Evolutionary conservation across 164 flowering plant species (phyloP).

Genomic region (Vitis rotundifolia): DNA sequence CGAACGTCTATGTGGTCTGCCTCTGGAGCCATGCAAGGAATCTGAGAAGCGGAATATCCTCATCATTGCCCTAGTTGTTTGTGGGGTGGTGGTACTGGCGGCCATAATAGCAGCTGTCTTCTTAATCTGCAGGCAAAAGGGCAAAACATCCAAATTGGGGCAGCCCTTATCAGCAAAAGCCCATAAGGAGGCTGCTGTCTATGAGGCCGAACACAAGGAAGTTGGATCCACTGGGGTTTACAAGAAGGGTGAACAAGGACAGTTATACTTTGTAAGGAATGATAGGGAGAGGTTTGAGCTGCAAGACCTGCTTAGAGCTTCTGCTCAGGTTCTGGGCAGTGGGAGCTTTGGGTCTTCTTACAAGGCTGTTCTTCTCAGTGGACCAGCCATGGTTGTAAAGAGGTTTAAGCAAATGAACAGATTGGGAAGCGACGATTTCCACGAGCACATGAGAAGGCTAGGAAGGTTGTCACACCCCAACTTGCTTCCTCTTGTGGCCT

Average conservation of each 20-base stretch:
- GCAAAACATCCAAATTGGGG: background rate
- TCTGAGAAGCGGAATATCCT: constrained; percentile 12
- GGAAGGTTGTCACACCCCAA: constrained; percentile 53
- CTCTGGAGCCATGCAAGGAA: constrained; percentile 39
- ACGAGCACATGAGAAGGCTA: constrained; percentile 49
- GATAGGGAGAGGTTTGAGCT: constrained; percentile 48
- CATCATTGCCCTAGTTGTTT: background rate
- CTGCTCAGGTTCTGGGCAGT: constrained; percentile 64
- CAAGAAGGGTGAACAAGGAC: constrained; percentile 16
- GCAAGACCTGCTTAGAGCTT: constrained; percentile 50
- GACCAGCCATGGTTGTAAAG: constrained; percentile 52
- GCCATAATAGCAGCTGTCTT: background rate
- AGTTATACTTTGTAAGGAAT: constrained; percentile 39
- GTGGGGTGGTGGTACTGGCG: background rate
- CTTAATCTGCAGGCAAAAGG: background rate
- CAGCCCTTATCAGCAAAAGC: constrained; percentile 2
- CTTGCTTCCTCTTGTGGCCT: constrained; percentile 52
- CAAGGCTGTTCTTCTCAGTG: constrained; percentile 44
- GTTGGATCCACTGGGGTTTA: background rate
- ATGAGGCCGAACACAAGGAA: background rate
- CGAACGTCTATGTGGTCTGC: constrained; percentile 42
- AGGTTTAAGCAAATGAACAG: constrained; percentile 51
- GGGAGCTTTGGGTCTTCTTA: constrained; percentile 69
- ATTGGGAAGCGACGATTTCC: constrained; percentile 48
- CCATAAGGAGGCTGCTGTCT: background rate